Percentiles rank a stretch among this genome's conserved stretches.
Evolutionary conservation across 2,329 filamentous ascomycete species (phyloP).

Genomic region (Malbranchea zuffiana): DNA sequence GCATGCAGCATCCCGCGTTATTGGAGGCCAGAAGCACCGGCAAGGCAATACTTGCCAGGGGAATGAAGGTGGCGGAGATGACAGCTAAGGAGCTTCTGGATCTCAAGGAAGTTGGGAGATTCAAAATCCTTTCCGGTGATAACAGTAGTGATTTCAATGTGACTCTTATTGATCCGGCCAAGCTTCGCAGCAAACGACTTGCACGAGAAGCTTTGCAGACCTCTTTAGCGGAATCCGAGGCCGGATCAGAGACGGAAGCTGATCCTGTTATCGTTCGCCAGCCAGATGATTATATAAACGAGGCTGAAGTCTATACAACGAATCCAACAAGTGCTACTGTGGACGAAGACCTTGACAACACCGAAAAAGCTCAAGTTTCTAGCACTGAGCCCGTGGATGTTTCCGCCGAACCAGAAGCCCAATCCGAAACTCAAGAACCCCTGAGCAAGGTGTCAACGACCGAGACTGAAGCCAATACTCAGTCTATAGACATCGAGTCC

Average conservation of each 20-base stretch:
- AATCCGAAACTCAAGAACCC: neutral
- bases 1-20: constrained; percentile 62
- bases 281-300: neutral
- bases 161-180: constrained; percentile 5
- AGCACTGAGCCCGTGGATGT: too few relatives aligned
- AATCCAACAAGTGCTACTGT: too few relatives aligned
- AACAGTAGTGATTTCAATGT: constrained; percentile 67
- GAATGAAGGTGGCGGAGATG: constrained; percentile 66
- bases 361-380: too few relatives aligned
- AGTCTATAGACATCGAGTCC: too few relatives aligned
- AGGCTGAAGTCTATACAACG: too few relatives aligned
- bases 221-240: neutral
- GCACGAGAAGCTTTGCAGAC: too few relatives aligned
- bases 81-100: constrained; percentile 69
- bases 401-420: too few relatives aligned
- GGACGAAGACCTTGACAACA: too few relatives aligned
- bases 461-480: neutral
- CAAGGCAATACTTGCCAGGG: constrained; percentile 61
- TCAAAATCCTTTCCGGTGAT: constrained; percentile 71
- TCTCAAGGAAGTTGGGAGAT: constrained; percentile 71
- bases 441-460: neutral
- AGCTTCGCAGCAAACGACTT: too few relatives aligned
- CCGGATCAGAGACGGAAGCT: neutral
- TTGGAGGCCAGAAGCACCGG: constrained; percentile 56
- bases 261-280: neutral